Percentiles rank a stretch among this genome's conserved stretches.
Evolutionary conservation across 345 rosid species (phyloP).

Genomic region (Eucalyptus brandiana): DNA sequence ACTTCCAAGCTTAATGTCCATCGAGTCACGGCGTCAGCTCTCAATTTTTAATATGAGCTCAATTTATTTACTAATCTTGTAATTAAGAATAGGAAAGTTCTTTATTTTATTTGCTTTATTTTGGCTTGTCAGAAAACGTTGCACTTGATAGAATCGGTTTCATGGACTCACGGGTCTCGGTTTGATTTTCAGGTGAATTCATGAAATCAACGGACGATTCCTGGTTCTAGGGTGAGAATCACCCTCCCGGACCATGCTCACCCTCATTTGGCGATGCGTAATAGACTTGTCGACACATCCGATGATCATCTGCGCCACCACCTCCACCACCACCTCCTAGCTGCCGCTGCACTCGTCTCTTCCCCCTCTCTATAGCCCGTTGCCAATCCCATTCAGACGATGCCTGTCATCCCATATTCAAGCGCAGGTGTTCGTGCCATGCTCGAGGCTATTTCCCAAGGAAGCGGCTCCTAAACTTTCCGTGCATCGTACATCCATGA

Average conservation of each 20-base stretch:
- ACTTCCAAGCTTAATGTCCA: no score
- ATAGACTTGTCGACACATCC: neutral
- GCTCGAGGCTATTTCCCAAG: neutral
- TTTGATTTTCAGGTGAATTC: no score
- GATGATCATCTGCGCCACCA: neutral
- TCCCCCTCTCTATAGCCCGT: neutral
- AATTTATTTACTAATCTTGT: no score
- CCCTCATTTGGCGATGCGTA: neutral
- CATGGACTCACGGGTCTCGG: no score
- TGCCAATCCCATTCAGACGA: neutral
- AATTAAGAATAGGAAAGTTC: no score
- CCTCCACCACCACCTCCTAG: neutral
- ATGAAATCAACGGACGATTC: no score
- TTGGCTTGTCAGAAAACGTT: no score
- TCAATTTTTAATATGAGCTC: no score
- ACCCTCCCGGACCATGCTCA: no score
- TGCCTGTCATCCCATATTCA: neutral
- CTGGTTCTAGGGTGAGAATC: fast-evolving
- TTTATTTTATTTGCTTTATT: no score
- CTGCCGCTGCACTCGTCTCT: neutral
- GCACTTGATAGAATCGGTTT: no score
- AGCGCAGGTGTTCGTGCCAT: neutral
- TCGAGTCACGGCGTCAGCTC: no score
- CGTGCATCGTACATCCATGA: neutral
- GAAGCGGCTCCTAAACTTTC: neutral